A percentile compares a stretch with the other conserved stretches of the same genome.
Conservation (phyloP, 129 eudicot species). For the Escallonia herrerae region DNA sequence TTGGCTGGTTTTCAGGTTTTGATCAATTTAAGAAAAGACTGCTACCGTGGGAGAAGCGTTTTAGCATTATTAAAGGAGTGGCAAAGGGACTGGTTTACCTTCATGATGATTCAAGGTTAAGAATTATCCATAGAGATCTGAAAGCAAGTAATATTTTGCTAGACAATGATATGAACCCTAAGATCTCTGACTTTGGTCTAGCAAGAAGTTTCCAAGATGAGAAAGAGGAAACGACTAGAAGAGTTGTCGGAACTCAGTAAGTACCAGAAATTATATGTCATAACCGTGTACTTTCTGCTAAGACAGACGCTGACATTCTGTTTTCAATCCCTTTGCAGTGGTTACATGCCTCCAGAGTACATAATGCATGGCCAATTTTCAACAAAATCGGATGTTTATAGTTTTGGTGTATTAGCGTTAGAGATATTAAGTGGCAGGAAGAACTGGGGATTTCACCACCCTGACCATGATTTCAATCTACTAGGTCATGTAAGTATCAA, state of each 20-base stretch:
- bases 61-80: constrained; percentile 47
- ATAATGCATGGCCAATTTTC: constrained; percentile 24
- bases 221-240: constrained; percentile 40
- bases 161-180: constrained; percentile 52
- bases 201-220: constrained; percentile 47
- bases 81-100: constrained; percentile 58
- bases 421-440: constrained; percentile 29
- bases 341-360: constrained; percentile 41
- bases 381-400: constrained; percentile 26
- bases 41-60: constrained; percentile 46
- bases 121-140: constrained; percentile 55
- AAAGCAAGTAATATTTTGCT: constrained; percentile 60
- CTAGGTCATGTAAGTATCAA: constrained; percentile 26
- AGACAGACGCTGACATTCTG: too few relatives aligned
- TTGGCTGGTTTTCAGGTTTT: constrained; percentile 11
- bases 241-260: constrained; percentile 50
- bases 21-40: constrained; percentile 37
- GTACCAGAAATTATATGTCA: not conserved
- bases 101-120: constrained; percentile 50
- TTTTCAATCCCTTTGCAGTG: constrained; percentile 10
- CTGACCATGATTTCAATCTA: constrained; percentile 23
- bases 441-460: constrained; percentile 24
- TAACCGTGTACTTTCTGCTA: not conserved
- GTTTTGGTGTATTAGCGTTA: constrained; percentile 26
- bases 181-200: constrained; percentile 59